Evolutionary conservation across 2,329 filamentous ascomycete genomes (phyloP).

Genomic region (Cladosporium colombiae): DNA sequence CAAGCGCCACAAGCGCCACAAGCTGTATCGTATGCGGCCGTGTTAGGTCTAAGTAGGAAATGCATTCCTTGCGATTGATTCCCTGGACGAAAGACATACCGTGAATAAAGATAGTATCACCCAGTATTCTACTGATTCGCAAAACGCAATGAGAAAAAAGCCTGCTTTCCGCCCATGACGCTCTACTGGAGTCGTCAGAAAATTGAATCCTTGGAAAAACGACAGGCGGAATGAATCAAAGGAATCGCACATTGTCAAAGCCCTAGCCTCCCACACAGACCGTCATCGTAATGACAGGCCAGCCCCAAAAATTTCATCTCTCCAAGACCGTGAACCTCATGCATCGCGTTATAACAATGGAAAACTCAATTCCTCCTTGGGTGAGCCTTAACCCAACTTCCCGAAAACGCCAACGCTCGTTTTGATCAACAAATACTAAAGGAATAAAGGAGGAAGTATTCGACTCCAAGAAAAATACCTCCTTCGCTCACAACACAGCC

Average conservation of each 20-base stretch:
- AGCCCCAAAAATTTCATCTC: background rate
- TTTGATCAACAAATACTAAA: background rate
- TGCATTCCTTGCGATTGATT: background rate
- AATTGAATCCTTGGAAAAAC: background rate
- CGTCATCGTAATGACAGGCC: background rate
- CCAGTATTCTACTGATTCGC: background rate
- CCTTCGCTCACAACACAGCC: background rate
- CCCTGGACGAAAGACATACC: background rate
- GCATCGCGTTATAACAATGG: slow-evolving; percentile 2
- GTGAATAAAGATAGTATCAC: background rate
- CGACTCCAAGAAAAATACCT: background rate
- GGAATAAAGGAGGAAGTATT: background rate
- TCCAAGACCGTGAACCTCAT: slow-evolving; percentile 3
- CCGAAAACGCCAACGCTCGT: background rate
- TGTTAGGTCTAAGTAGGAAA: background rate
- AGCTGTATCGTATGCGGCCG: background rate
- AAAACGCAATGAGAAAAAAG: background rate
- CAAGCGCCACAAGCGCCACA: background rate
- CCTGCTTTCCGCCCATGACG: background rate
- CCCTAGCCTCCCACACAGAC: background rate
- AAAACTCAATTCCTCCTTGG: background rate
- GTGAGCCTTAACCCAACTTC: background rate
- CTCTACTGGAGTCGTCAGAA: background rate
- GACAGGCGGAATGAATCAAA: background rate
- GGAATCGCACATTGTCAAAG: background rate